phyloP scores from a whole-genome alignment of 192 early-diverging fungal genomes.

The Backusella australiensis region DNA sequence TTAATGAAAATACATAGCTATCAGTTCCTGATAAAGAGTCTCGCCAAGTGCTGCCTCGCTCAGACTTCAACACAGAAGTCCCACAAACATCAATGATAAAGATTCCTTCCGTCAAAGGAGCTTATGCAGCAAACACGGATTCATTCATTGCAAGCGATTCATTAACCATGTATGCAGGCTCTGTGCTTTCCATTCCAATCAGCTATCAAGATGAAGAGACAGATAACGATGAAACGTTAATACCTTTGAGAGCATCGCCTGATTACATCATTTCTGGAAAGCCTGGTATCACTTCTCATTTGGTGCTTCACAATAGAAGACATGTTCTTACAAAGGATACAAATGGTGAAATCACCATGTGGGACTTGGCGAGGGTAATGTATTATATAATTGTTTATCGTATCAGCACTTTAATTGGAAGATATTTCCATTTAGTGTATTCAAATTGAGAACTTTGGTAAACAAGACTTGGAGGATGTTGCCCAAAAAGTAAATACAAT shows the following conservation, averaged over 20 bases:
- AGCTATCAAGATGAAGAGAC: slow-evolving; percentile 36
- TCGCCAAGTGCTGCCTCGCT: slow-evolving; percentile 31
- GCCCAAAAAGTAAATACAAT: slow-evolving; percentile 55
- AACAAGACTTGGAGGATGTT: slow-evolving; percentile 52
- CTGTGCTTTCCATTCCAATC: slow-evolving; percentile 38
- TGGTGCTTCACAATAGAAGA: slow-evolving; percentile 80
- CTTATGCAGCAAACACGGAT: slow-evolving; percentile 38
- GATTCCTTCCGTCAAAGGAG: slow-evolving; percentile 37
- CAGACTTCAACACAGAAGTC: slow-evolving; percentile 36
- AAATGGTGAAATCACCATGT: slow-evolving; percentile 74
- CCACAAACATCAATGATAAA: slow-evolving; percentile 47
- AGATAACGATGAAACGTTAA: slow-evolving; percentile 23
- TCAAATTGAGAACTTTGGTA: slow-evolving; percentile 56
- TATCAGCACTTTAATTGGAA: background rate
- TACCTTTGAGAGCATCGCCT: slow-evolving; percentile 34
- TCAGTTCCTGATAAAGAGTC: slow-evolving; percentile 62
- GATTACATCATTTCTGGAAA: slow-evolving; percentile 45
- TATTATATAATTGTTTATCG: background rate
- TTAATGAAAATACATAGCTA: slow-evolving; percentile 29
- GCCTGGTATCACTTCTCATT: slow-evolving; percentile 63
- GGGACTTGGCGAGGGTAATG: slow-evolving; percentile 86
- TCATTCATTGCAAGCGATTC: slow-evolving; percentile 34
- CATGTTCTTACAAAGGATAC: slow-evolving; percentile 86
- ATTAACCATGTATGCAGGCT: slow-evolving; percentile 38
- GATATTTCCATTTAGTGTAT: slow-evolving; percentile 38